These are phyloP conservation scores for Mycena chlorophos DNA, from an alignment of 768 basidiomycete genomes.

Conservation along the genomic window DNA sequence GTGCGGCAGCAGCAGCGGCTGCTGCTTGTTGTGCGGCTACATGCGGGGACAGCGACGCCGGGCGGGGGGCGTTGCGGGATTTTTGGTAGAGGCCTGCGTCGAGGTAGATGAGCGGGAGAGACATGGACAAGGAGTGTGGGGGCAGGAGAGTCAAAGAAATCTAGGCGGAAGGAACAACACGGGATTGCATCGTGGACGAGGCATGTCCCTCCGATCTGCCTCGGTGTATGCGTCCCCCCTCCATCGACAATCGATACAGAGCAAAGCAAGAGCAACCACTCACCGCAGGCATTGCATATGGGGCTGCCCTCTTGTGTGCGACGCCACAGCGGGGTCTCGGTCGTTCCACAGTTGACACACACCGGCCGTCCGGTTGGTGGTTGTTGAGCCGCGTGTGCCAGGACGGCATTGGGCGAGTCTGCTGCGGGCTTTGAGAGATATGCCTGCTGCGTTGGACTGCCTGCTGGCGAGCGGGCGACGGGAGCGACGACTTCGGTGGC, in stretches of 20 bases:
- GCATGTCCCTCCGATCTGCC: background rate
- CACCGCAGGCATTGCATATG: slow-evolving; percentile 90
- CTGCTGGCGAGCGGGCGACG: background rate
- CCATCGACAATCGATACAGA: slow-evolving; percentile 25
- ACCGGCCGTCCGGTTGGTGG: slow-evolving; percentile 40
- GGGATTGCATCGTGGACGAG: slow-evolving; percentile 12
- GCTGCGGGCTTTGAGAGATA: background rate
- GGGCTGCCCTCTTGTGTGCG: slow-evolving; percentile 79
- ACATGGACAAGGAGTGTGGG: slow-evolving; percentile 14
- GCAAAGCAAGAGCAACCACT: slow-evolving; percentile 42
- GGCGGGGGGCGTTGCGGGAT: slow-evolving; percentile 74
- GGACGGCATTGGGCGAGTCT: background rate
- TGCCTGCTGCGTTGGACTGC: background rate
- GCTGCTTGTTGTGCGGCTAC: slow-evolving; percentile 18
- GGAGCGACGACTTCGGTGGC: background rate
- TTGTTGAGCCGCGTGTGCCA: background rate
- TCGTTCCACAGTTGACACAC: slow-evolving; percentile 77
- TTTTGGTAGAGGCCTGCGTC: slow-evolving; percentile 80
- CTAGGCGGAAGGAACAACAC: slow-evolving; percentile 7
- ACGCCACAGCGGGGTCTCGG: slow-evolving; percentile 81
- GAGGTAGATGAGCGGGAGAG: slow-evolving; percentile 30
- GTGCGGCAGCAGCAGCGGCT: background rate
- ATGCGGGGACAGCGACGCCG: slow-evolving; percentile 48
- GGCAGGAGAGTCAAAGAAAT: slow-evolving; percentile 23
- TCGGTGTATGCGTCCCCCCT: slow-evolving; percentile 9